phyloP scores from a whole-genome alignment of 2,329 filamentous ascomycete genomes.

The Plenodomus lindquistii region DNA sequence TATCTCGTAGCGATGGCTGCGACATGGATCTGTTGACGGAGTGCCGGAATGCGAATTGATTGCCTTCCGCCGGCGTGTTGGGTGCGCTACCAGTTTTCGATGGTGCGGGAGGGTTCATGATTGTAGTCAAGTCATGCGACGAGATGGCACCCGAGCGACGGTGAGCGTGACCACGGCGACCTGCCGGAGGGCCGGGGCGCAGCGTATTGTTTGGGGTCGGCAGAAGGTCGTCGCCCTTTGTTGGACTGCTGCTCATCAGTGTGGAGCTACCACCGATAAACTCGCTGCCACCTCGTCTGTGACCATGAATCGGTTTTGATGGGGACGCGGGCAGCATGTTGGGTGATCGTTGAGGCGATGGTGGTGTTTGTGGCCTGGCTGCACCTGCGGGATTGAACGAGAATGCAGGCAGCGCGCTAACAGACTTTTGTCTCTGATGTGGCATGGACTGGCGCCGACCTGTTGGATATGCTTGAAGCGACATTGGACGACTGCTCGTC shows the following conservation, averaged over 20 bases:
- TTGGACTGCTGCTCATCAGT: constrained; percentile 70
- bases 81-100: constrained; percentile 66
- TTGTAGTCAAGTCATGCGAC: constrained; percentile 74
- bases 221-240: constrained; percentile 64
- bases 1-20: constrained; percentile 44
- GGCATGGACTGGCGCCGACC: constrained; percentile 40
- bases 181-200: constrained; percentile 53
- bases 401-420: constrained; percentile 52
- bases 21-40: constrained; percentile 43
- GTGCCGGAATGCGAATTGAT: constrained; percentile 40
- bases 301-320: constrained; percentile 60
- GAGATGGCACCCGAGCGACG: constrained; percentile 81
- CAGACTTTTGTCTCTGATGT: constrained; percentile 46
- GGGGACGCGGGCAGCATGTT: constrained; percentile 49
- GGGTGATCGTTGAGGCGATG: constrained; percentile 46
- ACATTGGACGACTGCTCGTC: constrained; percentile 43
- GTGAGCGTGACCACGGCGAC: constrained; percentile 74
- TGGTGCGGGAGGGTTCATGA: constrained; percentile 64
- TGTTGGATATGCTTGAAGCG: constrained; percentile 41
- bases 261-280: constrained; percentile 73
- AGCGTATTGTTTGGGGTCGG: constrained; percentile 58
- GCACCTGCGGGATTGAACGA: constrained; percentile 53
- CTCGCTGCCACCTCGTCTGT: constrained; percentile 80
- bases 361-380: constrained; percentile 30
- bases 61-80: constrained; percentile 60